Evolutionary conservation across 257 asterid species (phyloP).

Genomic region (Agastache rugosa): DNA sequence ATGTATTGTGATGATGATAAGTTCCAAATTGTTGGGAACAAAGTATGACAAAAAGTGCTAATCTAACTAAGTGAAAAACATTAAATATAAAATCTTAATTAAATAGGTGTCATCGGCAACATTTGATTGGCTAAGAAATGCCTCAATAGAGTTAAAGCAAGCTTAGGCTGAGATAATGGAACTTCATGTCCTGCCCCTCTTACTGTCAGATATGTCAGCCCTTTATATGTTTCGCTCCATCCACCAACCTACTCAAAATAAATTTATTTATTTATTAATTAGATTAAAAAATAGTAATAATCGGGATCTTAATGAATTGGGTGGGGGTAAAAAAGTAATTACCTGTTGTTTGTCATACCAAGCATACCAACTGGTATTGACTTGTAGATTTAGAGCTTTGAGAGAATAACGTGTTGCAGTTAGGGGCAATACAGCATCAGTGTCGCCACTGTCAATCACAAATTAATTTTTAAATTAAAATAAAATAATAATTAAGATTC

Average conservation of each 20-base stretch:
- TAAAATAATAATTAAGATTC: too few relatives aligned
- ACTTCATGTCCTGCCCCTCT: conserved; percentile 81
- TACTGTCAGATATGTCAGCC: conserved; percentile 61
- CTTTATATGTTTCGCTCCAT: conserved; percentile 68
- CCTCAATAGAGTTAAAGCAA: conserved; percentile 54
- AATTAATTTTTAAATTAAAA: neutral
- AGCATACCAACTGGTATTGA: conserved; percentile 56
- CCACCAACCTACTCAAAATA: conserved; percentile 58
- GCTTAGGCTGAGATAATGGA: conserved; percentile 56
- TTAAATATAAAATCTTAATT: neutral
- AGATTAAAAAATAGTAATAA: too few relatives aligned
- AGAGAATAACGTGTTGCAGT: conserved; percentile 67
- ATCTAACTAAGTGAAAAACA: too few relatives aligned
- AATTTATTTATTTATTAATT: neutral
- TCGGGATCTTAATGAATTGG: too few relatives aligned
- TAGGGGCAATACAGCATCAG: conserved; percentile 66
- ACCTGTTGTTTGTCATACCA: conserved; percentile 64
- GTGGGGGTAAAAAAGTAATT: neutral
- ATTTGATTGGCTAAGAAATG: conserved; percentile 53
- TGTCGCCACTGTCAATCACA: conserved; percentile 52
- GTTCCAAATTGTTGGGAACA: too few relatives aligned
- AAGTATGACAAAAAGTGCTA: too few relatives aligned
- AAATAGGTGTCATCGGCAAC: conserved; percentile 41
- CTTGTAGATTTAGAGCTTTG: conserved; percentile 47
- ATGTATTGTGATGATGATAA: too few relatives aligned